These are phyloP conservation scores for Starmerella scarabaei DNA, from an alignment of 805 yeast species.

Conservation along the genomic window DNA sequence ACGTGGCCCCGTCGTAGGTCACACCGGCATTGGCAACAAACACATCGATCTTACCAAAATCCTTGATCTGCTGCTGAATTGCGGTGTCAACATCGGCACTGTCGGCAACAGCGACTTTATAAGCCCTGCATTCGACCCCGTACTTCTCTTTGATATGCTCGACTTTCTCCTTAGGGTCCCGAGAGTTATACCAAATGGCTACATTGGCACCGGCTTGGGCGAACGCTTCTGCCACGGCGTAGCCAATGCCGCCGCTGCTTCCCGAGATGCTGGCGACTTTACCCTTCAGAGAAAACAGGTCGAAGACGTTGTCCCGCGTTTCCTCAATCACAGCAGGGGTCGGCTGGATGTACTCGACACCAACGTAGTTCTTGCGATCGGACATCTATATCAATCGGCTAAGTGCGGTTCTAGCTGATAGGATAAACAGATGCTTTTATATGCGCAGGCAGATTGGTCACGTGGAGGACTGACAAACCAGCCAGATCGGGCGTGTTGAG, in stretches of 20 bases:
- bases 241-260: constrained; percentile 76
- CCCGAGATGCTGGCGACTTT: constrained; percentile 78
- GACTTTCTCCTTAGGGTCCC: constrained; percentile 50
- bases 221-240: constrained; percentile 66
- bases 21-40: constrained; percentile 88
- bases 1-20: constrained; percentile 61
- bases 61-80: constrained; percentile 40
- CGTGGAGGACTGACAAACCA: too few species aligned
- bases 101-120: constrained; percentile 46
- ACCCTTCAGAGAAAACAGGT: constrained; percentile 33
- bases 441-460: too few species aligned
- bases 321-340: constrained; percentile 17
- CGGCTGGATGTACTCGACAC: constrained; percentile 17
- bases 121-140: constrained; percentile 50
- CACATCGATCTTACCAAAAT: constrained; percentile 70
- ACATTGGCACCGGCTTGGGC: constrained; percentile 84
- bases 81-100: constrained; percentile 38
- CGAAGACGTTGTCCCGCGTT: constrained; percentile 17
- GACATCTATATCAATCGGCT: too few species aligned
- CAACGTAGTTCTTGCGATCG: constrained; percentile 10
- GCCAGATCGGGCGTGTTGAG: too few species aligned
- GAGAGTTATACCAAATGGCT: constrained; percentile 53
- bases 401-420: too few species aligned
- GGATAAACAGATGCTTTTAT: too few species aligned
- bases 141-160: constrained; percentile 41